Base-by-base conservation (phyloP, 768 basidiomycete species). In the Lactarius hengduanensis region DNA sequence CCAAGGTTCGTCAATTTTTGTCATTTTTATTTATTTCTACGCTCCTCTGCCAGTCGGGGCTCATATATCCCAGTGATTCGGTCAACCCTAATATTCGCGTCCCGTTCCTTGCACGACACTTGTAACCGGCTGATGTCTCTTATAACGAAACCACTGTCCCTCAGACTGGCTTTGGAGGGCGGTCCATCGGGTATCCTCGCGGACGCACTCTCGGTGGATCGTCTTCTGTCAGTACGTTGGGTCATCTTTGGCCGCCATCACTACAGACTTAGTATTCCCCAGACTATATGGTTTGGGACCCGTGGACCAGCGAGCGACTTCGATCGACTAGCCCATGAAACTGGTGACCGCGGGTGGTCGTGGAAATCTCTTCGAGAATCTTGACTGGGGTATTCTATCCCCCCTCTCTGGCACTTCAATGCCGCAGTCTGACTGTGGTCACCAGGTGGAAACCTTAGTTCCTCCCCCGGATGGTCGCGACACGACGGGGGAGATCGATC, bases 401-500 rank as follows among this genome's bases (percentile, higher is more conserved):
- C 30, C n/a, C 5, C 5, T 16, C 34, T 45, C 22, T n/a, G 20
- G n/a, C 22, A 34, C 32, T 61, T 28, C 3, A 40, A 0, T 15
- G 2, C n/a, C 47, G 5, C 32, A 9, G 18, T 9, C 58, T 43
- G 28, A 38, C 36, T 18, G 22, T 4, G 6, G 9, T 38, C 32
- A 8, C 18, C 20, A 66, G 65, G 40, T 62, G 4, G 65, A 66
- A 28, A 22, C 18, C 8, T 28, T 66, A 5, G 40, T 41, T 8
- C 55, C 13, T 15, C 65, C 65, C 8, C 38, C 65, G 5, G 61
- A 66, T 34, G 60, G 55, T n/a, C 65, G 72, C 55, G 59, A 74
- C 41, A 73, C 69, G 3, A 50, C 69, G 0, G 74, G 73, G 4
- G 22, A 74, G 53, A 61, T 73, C 41, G 61, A 72, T 26, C 73